Evolutionary conservation across 768 basidiomycete genomes (phyloP).

Genomic region (Rhodotorula taiwanensis): DNA sequence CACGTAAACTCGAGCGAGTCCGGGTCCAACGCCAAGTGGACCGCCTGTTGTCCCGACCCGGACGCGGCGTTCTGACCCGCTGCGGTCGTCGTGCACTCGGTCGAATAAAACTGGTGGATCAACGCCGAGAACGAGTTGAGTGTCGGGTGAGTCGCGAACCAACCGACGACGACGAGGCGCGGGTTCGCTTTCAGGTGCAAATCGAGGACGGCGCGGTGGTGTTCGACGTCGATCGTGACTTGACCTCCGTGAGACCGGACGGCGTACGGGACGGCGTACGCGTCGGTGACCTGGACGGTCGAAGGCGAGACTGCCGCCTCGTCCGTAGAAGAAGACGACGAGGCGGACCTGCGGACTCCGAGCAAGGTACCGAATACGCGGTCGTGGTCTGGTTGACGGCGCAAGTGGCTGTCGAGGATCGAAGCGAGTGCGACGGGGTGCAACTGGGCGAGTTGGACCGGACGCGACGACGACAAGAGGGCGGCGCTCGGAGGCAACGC

Average conservation of each 20-base stretch:
- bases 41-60: conserved; percentile 74
- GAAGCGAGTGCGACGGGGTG: conserved; percentile 90
- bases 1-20: conserved; percentile 76
- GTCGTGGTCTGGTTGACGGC: conserved; percentile 69
- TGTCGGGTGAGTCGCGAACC: conserved; percentile 89
- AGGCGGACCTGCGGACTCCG: conserved; percentile 61
- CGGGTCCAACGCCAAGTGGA: conserved; percentile 86
- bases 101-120: conserved; percentile 94
- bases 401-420: conserved; percentile 93
- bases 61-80: too few relatives aligned
- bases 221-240: conserved; percentile 94
- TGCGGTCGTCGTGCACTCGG: too few relatives aligned
- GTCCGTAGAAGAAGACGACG: too few relatives aligned
- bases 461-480: conserved; percentile 1
- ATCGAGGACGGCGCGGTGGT: conserved; percentile 88
- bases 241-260: conserved; percentile 58
- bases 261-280: conserved; percentile 87
- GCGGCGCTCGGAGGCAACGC: too few relatives aligned
- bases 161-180: conserved; percentile 87
- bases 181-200: conserved; percentile 75
- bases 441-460: conserved; percentile 55
- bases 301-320: conserved; percentile 58
- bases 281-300: conserved; percentile 69
- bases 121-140: conserved; percentile 92
- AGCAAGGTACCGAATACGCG: conserved; percentile 94